A percentile compares a stretch with the other conserved stretches of the same genome.
Evolutionary conservation across 2,329 filamentous ascomycete species (phyloP).

Genomic region (Mollisia scopiformis): DNA sequence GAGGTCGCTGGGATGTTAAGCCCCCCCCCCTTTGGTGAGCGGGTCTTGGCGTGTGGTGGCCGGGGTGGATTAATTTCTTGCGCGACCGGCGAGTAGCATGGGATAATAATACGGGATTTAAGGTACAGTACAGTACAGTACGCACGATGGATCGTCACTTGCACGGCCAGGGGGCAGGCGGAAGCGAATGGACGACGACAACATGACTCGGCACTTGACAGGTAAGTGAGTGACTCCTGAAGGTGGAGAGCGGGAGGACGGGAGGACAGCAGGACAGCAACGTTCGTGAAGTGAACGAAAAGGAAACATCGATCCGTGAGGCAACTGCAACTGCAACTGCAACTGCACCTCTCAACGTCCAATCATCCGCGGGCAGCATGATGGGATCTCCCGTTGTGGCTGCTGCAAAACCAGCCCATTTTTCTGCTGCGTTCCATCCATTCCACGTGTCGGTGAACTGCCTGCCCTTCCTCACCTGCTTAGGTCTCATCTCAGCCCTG

Average conservation of each 20-base stretch:
- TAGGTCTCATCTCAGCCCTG: not conserved
- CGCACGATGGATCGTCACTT: not conserved
- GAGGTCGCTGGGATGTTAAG: not conserved
- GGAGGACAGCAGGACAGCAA: not conserved
- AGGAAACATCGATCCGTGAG: not conserved
- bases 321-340: not conserved
- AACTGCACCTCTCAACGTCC: too few species aligned
- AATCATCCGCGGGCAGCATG: too few species aligned
- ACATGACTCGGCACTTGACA: not conserved
- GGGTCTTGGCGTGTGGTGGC: not conserved
- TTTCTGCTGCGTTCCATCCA: not conserved
- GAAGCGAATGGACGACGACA: not conserved
- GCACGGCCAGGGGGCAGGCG: not conserved
- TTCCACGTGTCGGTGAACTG: not conserved
- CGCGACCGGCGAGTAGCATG: constrained; percentile 3
- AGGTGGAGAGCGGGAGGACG: not conserved
- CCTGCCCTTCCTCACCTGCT: too few species aligned
- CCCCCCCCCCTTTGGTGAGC: too few species aligned
- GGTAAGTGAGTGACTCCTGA: too few species aligned
- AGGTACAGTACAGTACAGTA: not conserved
- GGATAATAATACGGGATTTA: constrained; percentile 1
- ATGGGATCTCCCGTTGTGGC: not conserved
- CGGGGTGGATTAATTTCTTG: not conserved
- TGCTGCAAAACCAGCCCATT: not conserved
- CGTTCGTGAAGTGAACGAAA: not conserved